Evolutionary conservation across 176 grass and related monocot species (phyloP), one percentile per base, ranked within the genome.

Genomic region (Cymbopogon citratus): DNA sequence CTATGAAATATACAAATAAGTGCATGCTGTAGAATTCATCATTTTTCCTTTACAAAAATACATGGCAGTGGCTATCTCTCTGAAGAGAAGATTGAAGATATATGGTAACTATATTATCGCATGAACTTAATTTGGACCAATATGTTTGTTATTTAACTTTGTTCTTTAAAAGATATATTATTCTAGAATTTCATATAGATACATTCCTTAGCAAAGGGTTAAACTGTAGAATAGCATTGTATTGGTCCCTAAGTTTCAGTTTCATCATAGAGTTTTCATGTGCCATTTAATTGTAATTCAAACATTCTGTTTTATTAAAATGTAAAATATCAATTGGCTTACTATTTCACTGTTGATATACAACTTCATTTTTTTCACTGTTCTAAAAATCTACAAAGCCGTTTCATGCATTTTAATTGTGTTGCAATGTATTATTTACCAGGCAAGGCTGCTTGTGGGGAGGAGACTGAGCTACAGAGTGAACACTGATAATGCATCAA

Each of bases 391-490:
- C 15, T 12, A 1, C 9, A 40, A 18, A 25, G 40, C 60, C 18
- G 76, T 18, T 13, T 33, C 81, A 86, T 69, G 31, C 54, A 39
- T 69, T 79, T 28, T 61, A 80, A 83, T 51, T 65, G 36, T 19
- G 63, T 44, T 88, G 25, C 41, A 44, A 65, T 74, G 16, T 63
- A 54, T 46, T 77, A 51, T 71, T 81, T 6, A 74, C 54, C 84
- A 95, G 95, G 82, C 80, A 77, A 91, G 40, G 77, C 82, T 98
- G 48, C 81, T 98, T 36, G 80, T 74, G 44, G 90, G 95, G 71
- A 98, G 88, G 62, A 89, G 51, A 83, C 69, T 98, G 69, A 94
- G 85, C 26, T 98, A 95, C 54, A 87, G 74, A 81, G 71, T 89
- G 66, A 94, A 84, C 79, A 80, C 91, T 45, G 71, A 76, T 26